phyloP scores from a whole-genome alignment of 345 rosid species.

The Eucalyptus curtisii region DNA sequence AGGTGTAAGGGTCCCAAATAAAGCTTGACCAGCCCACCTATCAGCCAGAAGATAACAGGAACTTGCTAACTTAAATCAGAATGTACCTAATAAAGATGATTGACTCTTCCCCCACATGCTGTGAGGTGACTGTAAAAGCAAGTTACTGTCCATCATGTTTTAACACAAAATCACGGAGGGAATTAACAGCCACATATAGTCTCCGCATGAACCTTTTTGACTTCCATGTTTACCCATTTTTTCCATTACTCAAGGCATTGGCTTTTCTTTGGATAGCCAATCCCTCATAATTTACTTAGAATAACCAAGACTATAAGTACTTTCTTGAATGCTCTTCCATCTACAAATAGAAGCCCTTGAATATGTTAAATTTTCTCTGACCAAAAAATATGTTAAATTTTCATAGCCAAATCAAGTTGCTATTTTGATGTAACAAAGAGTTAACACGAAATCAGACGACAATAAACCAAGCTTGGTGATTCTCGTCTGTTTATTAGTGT shows the following conservation, averaged over 20 bases:
- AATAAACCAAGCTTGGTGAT: neutral
- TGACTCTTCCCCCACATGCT: neutral
- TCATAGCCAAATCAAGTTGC: neutral
- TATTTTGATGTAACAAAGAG: neutral
- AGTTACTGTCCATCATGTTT: neutral
- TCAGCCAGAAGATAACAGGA: neutral
- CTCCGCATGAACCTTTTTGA: neutral
- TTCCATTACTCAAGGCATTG: neutral
- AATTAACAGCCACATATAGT: neutral
- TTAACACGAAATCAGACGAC: neutral
- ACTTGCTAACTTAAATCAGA: neutral
- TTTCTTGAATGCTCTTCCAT: neutral
- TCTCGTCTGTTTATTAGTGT: neutral
- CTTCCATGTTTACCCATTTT: neutral
- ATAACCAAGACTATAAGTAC: neutral
- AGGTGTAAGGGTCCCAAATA: slow-evolving; percentile 92
- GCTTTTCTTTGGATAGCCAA: neutral
- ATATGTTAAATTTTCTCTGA: neutral
- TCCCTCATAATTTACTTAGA: neutral
- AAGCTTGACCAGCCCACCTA: slow-evolving; percentile 99
- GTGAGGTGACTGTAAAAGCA: neutral
- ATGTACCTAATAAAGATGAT: neutral
- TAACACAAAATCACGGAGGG: neutral
- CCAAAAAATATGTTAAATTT: neutral
- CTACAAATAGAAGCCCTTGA: neutral